Percentiles rank a stretch among this genome's conserved stretches.
phyloP scores from a whole-genome alignment of 2,329 filamentous ascomycete genomes.

The Bimuria novae-zelandiae region DNA sequence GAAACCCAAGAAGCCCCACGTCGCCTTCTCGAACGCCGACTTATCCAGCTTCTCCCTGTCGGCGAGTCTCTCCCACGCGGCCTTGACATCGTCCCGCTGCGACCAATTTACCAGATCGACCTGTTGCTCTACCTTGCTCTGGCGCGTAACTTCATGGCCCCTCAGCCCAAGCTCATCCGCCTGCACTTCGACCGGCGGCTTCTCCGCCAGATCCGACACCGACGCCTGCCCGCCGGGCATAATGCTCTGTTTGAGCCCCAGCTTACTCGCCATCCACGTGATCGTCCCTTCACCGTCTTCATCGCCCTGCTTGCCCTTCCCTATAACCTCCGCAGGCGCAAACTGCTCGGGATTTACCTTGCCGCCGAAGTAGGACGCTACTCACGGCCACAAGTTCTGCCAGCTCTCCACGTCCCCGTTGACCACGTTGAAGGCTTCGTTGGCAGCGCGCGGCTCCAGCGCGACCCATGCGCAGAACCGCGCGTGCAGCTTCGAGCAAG shows the following conservation, averaged over 20 bases:
- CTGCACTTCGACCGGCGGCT: constrained; percentile 33
- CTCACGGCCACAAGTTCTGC: constrained; percentile 50
- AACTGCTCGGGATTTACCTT: constrained; percentile 38
- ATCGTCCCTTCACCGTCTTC: neutral
- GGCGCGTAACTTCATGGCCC: constrained; percentile 11
- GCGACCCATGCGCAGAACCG: constrained; percentile 41
- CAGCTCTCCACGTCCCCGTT: constrained; percentile 51
- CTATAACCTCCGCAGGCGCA: neutral
- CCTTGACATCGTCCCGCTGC: constrained; percentile 43
- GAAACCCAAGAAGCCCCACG: constrained; percentile 52
- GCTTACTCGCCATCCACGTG: neutral
- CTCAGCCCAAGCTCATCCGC: constrained; percentile 19
- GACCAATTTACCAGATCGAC: constrained; percentile 51
- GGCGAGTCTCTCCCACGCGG: constrained; percentile 46
- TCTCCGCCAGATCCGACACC: constrained; percentile 18
- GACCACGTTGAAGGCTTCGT: constrained; percentile 51
- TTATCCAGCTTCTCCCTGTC: constrained; percentile 45
- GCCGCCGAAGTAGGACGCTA: constrained; percentile 45
- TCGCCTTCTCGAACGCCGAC: constrained; percentile 50
- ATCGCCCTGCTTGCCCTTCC: no score
- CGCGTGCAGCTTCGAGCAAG: constrained; percentile 28
- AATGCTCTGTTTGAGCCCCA: neutral
- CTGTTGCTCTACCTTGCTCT: constrained; percentile 43
- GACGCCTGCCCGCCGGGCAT: constrained; percentile 2
- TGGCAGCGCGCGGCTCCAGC: constrained; percentile 37